These are phyloP conservation scores for Ogataea glucozyma DNA, from an alignment of 805 yeast genomes.

Conservation along the genomic window DNA sequence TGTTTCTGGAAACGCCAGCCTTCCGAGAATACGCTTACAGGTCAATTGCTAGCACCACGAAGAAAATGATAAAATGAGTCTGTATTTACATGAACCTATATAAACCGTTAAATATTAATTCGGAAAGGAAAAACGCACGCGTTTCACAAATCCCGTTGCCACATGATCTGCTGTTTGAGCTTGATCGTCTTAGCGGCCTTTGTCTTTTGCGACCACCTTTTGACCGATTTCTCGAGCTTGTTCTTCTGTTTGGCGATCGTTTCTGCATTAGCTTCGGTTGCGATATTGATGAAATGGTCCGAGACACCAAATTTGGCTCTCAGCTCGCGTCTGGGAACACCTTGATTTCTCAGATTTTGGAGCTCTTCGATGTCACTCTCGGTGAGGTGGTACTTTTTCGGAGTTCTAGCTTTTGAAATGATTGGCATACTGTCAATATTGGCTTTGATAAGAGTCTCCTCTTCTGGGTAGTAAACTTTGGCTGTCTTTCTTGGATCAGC, in stretches of 20 bases:
- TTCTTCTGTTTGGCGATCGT: constrained; percentile 23
- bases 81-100: constrained; percentile 11
- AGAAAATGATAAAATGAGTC: constrained; percentile 8
- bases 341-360: constrained; percentile 33
- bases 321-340: constrained; percentile 33
- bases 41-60: too few species aligned
- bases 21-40: too few species aligned
- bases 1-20: too few species aligned
- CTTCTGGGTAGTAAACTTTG: constrained; percentile 31
- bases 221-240: constrained; percentile 21
- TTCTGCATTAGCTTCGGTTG: constrained; percentile 29
- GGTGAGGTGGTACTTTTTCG: constrained; percentile 31
- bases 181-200: constrained; percentile 27
- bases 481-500: constrained; percentile 33
- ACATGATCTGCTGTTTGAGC: constrained; percentile 23
- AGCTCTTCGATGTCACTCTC: constrained; percentile 30
- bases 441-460: constrained; percentile 17
- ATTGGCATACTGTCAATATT: constrained; percentile 34
- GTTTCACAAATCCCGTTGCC: constrained; percentile 29
- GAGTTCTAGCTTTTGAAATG: constrained; percentile 23
- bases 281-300: constrained; percentile 33
- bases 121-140: neutral
- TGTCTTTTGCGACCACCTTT: constrained; percentile 31
- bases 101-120: neutral
- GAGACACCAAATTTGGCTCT: constrained; percentile 32